Evolutionary conservation across 148 eudicot genomes (phyloP), one percentile per base, ranked within the genome.

Genomic region (Agrostemma githago): DNA sequence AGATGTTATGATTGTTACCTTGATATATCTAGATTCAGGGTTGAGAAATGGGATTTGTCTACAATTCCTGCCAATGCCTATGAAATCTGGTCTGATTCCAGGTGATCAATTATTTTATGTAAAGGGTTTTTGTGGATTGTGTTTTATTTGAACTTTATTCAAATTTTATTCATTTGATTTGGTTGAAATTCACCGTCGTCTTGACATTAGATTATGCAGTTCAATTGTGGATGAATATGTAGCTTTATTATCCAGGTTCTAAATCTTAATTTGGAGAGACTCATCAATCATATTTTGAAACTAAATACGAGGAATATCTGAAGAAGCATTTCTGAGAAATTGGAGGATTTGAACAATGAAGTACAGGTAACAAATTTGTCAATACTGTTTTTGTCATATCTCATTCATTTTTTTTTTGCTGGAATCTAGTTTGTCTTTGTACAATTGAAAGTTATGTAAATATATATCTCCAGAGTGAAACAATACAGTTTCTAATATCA

Each of bases 371-470:
- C 16, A 40, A 66, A 63, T 40, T 51, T 48, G 64, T 67, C 74
- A 76, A 76, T 38, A 72, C 60, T 76, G 72, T 60, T 76, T 62
- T 57, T 74, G 44, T 64, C 46, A 71, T 77, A 57, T 64, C 66
- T 72, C 39, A 41, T 37, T 14, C 8, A n/a, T n/a, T 26, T 26
- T 51, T 59, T 79, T 71, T 72, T 76, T 60, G 59, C 44, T 80
- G 56, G 73, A 59, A 62, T 57, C 69, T 61, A 61, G 41, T 70
- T 51, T 60, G 46, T 77, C 70, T 80, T 62, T 80, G 77, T 80
- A 80, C 83, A 80, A 59, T 76, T 80, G 83, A 62, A 72, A 76
- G 64, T 66, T 72, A 67, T 44, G 83, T 61, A 76, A 67, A 76
- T 80, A 77, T 77, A 72, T 74, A 79, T 79, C 76, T 80, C 74